A percentile compares a stretch with the other conserved stretches of the same genome.
These are phyloP conservation scores for Danielia oregonensis DNA, from an alignment of 805 yeast species.

Conservation along the genomic window DNA sequence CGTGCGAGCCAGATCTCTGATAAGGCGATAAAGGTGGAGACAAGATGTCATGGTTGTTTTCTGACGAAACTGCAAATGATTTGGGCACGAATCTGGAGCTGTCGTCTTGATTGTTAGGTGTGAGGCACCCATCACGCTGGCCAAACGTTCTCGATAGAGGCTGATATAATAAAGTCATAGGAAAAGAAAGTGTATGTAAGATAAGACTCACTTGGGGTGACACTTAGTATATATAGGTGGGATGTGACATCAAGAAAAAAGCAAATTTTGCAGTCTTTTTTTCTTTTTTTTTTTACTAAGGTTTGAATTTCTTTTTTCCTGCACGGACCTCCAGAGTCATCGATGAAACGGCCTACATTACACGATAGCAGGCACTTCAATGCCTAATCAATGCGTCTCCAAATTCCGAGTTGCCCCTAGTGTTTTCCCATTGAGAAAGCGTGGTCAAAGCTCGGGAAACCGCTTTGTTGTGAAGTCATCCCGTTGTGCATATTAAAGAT, in stretches of 20 bases:
- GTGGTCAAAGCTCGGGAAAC: too few species aligned
- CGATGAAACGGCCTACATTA: too few species aligned
- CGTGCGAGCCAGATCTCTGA: slow-evolving; percentile 11
- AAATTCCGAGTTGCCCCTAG: too few species aligned
- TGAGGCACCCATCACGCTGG: slow-evolving; percentile 31
- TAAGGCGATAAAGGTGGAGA: slow-evolving; percentile 29
- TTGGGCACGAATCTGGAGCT: slow-evolving; percentile 1
- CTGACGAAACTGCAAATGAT: background rate
- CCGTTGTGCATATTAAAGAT: slow-evolving; percentile 4
- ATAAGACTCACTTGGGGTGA: background rate
- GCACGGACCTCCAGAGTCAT: too few species aligned
- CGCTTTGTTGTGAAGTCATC: slow-evolving; percentile 9
- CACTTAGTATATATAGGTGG: background rate
- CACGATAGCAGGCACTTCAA: too few species aligned
- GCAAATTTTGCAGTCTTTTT: slow-evolving; percentile 9
- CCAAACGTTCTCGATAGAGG: slow-evolving; percentile 28
- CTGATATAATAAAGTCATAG: slow-evolving; percentile 30
- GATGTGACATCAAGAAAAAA: slow-evolving; percentile 1
- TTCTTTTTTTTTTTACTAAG: slow-evolving; percentile 7
- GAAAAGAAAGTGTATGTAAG: background rate
- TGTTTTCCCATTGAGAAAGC: too few species aligned
- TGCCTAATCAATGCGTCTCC: too few species aligned
- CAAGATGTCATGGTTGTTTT: slow-evolving; percentile 16
- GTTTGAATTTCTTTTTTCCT: slow-evolving; percentile 16
- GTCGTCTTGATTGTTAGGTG: slow-evolving; percentile 22